phyloP scores from a whole-genome alignment of 257 asterid species.

The Nicotiana tomentosiformis region DNA sequence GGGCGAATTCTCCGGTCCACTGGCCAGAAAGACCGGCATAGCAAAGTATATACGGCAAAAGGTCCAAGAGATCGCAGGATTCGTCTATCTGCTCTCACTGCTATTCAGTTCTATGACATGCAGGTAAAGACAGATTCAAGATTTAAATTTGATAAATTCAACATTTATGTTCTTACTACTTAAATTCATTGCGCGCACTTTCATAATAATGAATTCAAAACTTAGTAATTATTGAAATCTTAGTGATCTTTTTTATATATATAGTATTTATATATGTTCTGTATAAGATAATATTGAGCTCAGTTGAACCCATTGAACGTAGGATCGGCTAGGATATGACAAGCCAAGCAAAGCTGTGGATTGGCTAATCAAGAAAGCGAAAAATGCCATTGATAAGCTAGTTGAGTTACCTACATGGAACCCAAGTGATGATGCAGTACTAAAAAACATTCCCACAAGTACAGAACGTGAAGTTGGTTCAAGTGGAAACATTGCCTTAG shows the following conservation, averaged over 20 bases:
- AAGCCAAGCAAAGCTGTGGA: conserved; percentile 96
- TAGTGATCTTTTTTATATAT: no score
- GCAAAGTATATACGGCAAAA: conserved; percentile 94
- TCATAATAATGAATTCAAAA: background rate
- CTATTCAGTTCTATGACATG: conserved; percentile 89
- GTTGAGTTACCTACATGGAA: conserved; percentile 86
- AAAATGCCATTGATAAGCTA: conserved; percentile 78
- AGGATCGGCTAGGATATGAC: conserved; percentile 92
- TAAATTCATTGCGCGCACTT: background rate
- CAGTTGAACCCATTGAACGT: no score
- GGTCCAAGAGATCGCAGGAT: conserved; percentile 97
- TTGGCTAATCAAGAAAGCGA: conserved; percentile 88
- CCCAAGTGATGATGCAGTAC: conserved; percentile 37
- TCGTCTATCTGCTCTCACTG: conserved; percentile 90
- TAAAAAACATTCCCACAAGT: conserved; percentile 19
- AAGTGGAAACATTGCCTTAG: conserved; percentile 30
- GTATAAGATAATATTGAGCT: no score
- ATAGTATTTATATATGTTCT: no score
- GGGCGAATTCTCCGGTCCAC: conserved; percentile 93
- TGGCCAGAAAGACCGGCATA: conserved; percentile 92
- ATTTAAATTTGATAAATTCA: no score
- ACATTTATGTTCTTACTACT: no score
- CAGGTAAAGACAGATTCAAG: conserved; percentile 7
- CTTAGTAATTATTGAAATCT: no score
- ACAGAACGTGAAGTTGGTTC: background rate